These are phyloP conservation scores for Margaritispora aquatica DNA, from an alignment of 495 filamentous ascomycete species.

Conservation along the genomic window DNA sequence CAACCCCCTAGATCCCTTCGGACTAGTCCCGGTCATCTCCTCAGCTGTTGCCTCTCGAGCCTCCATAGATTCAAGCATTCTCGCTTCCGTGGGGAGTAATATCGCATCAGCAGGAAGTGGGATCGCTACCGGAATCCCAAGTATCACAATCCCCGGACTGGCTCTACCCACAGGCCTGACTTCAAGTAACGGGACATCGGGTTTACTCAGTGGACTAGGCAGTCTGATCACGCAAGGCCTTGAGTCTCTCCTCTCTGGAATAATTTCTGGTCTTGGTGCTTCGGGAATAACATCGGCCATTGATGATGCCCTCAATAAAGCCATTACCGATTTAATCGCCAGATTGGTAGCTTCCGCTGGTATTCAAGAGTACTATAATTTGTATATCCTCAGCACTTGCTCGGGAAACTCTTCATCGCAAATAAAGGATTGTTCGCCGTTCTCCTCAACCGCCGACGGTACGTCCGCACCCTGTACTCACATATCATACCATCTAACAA, in stretches of 20 bases:
- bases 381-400: neutral
- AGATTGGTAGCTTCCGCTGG: neutral
- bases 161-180: neutral
- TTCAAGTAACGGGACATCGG: neutral
- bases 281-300: neutral
- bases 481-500: neutral
- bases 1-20: neutral
- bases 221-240: neutral
- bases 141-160: neutral
- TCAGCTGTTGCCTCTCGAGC: neutral
- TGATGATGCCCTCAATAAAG: neutral
- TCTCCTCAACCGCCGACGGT: neutral
- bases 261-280: neutral
- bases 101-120: no score
- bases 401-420: neutral
- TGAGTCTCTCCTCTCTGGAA: neutral
- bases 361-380: neutral
- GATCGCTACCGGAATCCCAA: no score
- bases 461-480: no score
- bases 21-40: neutral
- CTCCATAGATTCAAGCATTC: neutral
- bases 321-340: neutral
- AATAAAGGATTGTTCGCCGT: neutral
- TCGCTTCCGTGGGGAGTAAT: neutral
- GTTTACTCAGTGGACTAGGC: neutral